Percentiles rank a stretch among this genome's conserved stretches.
phyloP scores from a whole-genome alignment of 1,284 basidiomycete species.

The Cryptococcus sp. region DNA sequence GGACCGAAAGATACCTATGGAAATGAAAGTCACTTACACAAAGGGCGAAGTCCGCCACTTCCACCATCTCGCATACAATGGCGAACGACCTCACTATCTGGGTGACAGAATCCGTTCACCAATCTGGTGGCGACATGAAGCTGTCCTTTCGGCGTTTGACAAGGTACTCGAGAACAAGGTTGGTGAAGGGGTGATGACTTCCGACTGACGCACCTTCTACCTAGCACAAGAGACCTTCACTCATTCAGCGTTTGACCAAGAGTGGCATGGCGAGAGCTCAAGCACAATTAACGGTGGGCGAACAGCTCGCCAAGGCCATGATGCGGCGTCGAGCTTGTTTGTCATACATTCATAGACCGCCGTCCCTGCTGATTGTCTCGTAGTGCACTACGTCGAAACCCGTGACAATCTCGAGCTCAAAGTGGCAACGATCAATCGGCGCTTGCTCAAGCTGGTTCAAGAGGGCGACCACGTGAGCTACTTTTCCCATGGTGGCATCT shows the following conservation, averaged over 20 bases:
- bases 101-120: conserved; percentile 72
- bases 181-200: conserved; percentile 20
- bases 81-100: conserved; percentile 35
- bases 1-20: conserved; percentile 55
- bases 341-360: conserved; percentile 5
- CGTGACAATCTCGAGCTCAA: conserved; percentile 88
- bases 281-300: conserved; percentile 71
- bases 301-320: conserved; percentile 77
- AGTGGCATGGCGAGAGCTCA: conserved; percentile 66
- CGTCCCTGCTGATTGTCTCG: neutral
- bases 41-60: conserved; percentile 63
- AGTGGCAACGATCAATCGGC: conserved; percentile 55
- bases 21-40: conserved; percentile 94
- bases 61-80: conserved; percentile 36
- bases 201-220: neutral
- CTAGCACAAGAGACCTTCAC: conserved; percentile 81
- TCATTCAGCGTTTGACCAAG: conserved; percentile 80
- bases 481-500: too few relatives aligned
- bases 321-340: conserved; percentile 61
- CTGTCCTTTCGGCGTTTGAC: conserved; percentile 86
- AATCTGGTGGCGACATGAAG: conserved; percentile 88
- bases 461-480: conserved; percentile 52
- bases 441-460: conserved; percentile 54
- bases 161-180: conserved; percentile 83
- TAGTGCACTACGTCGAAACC: conserved; percentile 80